phyloP scores from a whole-genome alignment of 1,284 basidiomycete genomes.

The Ustanciosporium gigantosporum region DNA sequence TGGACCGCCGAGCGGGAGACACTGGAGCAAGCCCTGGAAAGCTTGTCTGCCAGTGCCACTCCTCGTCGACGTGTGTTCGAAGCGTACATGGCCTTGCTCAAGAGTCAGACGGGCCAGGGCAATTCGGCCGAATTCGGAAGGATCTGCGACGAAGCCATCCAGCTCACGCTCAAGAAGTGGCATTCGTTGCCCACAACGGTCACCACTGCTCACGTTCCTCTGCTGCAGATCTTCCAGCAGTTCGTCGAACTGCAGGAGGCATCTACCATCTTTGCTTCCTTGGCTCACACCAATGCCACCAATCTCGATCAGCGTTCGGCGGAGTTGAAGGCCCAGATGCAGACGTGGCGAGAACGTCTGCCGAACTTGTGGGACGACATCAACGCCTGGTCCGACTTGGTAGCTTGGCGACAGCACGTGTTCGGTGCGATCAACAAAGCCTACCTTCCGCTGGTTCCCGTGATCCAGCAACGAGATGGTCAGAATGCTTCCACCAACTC shows the following conservation, averaged over 20 bases:
- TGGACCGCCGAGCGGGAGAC: conserved; percentile 78
- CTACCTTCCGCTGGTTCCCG: conserved; percentile 77
- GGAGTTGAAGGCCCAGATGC: conserved; percentile 76
- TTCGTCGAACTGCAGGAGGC: conserved; percentile 98
- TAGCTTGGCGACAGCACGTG: conserved; percentile 92
- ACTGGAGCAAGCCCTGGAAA: conserved; percentile 82
- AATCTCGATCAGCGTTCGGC: conserved; percentile 93
- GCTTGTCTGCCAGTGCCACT: conserved; percentile 82
- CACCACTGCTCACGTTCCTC: conserved; percentile 87
- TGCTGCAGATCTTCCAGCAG: conserved; percentile 97
- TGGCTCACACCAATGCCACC: conserved; percentile 81
- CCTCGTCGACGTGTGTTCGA: conserved; percentile 94
- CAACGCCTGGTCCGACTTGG: conserved; percentile 96
- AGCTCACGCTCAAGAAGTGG: conserved; percentile 95
- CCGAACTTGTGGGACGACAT: conserved; percentile 98
- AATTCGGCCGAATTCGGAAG: conserved; percentile 61
- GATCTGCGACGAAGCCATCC: conserved; percentile 93
- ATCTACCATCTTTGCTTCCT: conserved; percentile 74
- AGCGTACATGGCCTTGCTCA: conserved; percentile 82
- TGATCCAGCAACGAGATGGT: conserved; percentile 63
- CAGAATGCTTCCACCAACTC: conserved; percentile 69
- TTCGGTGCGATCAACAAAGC: conserved; percentile 93
- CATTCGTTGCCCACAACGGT: conserved; percentile 81
- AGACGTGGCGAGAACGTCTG: conserved; percentile 89
- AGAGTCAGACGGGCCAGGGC: conserved; percentile 63